A percentile compares a stretch with the other conserved stretches of the same genome.
Evolutionary conservation across 1,139 yeast genomes (phyloP).

Genomic region (Hemisphaericaspora lyxosophila): DNA sequence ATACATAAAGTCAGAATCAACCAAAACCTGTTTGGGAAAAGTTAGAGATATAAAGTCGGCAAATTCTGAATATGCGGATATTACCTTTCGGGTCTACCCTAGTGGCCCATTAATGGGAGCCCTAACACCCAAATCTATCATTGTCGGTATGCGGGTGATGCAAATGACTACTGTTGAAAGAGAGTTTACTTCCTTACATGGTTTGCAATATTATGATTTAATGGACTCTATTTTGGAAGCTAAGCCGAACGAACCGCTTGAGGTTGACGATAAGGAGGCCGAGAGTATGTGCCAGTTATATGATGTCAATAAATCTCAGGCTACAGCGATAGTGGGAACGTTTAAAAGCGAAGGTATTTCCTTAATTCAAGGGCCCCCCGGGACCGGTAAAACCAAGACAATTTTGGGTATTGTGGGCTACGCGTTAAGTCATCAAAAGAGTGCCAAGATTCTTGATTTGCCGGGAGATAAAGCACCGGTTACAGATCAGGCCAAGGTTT

Average conservation of each 20-base stretch:
- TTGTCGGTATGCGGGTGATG: slow-evolving; percentile 72
- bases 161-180: slow-evolving; percentile 92
- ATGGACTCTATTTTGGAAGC: slow-evolving; percentile 65
- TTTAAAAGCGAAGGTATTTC: slow-evolving; percentile 73
- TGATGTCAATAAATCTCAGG: slow-evolving; percentile 83
- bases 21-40: slow-evolving; percentile 70
- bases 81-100: slow-evolving; percentile 68
- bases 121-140: slow-evolving; percentile 61
- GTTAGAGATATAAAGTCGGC: slow-evolving; percentile 69
- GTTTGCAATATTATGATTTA: slow-evolving; percentile 78
- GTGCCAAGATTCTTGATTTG: slow-evolving; percentile 31
- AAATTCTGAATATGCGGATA: slow-evolving; percentile 64
- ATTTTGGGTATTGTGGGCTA: slow-evolving; percentile 90
- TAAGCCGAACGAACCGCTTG: slow-evolving; percentile 47
- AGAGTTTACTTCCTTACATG: slow-evolving; percentile 82
- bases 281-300: slow-evolving; percentile 44
- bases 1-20: slow-evolving; percentile 27
- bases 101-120: slow-evolving; percentile 50
- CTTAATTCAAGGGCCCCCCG: slow-evolving; percentile 96
- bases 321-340: slow-evolving; percentile 79
- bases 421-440: slow-evolving; percentile 41
- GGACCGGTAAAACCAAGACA: slow-evolving; percentile 98
- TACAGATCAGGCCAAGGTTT: slow-evolving; percentile 37
- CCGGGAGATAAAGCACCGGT: slow-evolving; percentile 19
- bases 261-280: slow-evolving; percentile 36